phyloP scores from a whole-genome alignment of 2,329 filamentous ascomycete species.

The Juglanconis oblonga region DNA sequence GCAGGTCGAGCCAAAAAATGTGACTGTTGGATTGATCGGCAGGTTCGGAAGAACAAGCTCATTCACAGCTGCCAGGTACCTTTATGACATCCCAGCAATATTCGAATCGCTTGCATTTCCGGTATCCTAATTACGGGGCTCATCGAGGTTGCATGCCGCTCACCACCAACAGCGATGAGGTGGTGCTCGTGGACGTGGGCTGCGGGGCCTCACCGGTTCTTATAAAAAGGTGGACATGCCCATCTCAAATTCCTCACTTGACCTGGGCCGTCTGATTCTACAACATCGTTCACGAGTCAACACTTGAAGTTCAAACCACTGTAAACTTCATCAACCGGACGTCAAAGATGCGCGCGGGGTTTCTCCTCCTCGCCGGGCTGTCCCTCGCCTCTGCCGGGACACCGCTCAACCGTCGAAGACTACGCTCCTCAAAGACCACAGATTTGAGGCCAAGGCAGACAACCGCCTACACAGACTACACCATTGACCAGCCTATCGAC shows the following conservation, averaged over 20 bases:
- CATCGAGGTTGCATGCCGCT: neutral
- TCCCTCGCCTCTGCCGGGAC: slow-evolving; percentile 14
- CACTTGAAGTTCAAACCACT: neutral
- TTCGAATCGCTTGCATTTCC: neutral
- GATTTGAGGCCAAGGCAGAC: neutral
- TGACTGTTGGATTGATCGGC: too few relatives aligned
- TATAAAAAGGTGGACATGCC: neutral
- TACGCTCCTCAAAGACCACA: neutral
- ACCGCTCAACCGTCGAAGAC: neutral
- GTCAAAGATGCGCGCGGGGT: slow-evolving; percentile 5
- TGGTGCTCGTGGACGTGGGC: neutral
- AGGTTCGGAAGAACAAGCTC: too few relatives aligned
- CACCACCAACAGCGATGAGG: neutral
- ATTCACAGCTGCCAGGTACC: too few relatives aligned
- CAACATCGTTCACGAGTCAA: neutral
- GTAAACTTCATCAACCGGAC: neutral
- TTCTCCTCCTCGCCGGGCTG: neutral
- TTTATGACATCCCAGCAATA: too few relatives aligned
- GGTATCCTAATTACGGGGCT: neutral
- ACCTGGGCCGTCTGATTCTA: neutral
- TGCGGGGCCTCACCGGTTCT: neutral
- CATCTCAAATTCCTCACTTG: neutral
- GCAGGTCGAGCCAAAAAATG: too few relatives aligned
- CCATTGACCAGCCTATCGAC: slow-evolving; percentile 38
- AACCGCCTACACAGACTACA: slow-evolving; percentile 24